Evolutionary conservation across 768 basidiomycete species (phyloP).

Genomic region (Xerocomus spinulosus): DNA sequence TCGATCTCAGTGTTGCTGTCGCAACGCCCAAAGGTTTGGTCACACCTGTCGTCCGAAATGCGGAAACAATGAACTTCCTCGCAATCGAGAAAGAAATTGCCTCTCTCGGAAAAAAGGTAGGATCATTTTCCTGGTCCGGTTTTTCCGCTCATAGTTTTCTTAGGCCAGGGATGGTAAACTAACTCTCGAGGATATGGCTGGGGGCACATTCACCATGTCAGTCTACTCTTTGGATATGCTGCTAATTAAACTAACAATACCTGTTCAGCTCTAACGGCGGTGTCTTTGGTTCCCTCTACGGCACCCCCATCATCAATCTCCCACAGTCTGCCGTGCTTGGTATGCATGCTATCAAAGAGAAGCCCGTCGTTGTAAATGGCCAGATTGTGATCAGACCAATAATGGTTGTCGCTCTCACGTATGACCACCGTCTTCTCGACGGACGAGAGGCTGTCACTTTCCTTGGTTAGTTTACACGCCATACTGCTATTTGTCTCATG

Average conservation of each 20-base stretch:
- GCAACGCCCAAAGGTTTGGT: conserved; percentile 97
- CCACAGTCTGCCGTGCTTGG: conserved; percentile 94
- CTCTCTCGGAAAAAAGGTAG: conserved; percentile 81
- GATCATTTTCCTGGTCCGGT: not conserved
- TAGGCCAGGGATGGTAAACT: conserved; percentile 89
- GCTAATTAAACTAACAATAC: not conserved
- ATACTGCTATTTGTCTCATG: not conserved
- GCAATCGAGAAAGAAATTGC: conserved; percentile 94
- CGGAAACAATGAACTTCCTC: conserved; percentile 79
- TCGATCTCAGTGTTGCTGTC: conserved; percentile 93
- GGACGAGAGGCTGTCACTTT: conserved; percentile 96
- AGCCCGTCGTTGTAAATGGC: conserved; percentile 85
- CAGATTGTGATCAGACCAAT: conserved; percentile 96
- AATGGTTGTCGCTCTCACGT: conserved; percentile 92
- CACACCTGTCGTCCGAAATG: conserved; percentile 91
- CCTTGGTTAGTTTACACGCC: conserved; percentile 63
- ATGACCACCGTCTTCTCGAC: conserved; percentile 93
- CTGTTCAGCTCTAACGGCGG: conserved; percentile 89
- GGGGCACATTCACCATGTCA: conserved; percentile 97
- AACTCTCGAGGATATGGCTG: conserved; percentile 96
- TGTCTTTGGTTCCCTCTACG: conserved; percentile 95
- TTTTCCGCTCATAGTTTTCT: conserved; percentile 6
- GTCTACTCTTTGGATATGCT: conserved; percentile 25
- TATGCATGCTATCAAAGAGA: conserved; percentile 95
- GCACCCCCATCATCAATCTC: conserved; percentile 98